These are phyloP conservation scores for Saccharomyces hybrid DNA, from an alignment of 1,139 yeast genomes.

Conservation along the genomic window DNA sequence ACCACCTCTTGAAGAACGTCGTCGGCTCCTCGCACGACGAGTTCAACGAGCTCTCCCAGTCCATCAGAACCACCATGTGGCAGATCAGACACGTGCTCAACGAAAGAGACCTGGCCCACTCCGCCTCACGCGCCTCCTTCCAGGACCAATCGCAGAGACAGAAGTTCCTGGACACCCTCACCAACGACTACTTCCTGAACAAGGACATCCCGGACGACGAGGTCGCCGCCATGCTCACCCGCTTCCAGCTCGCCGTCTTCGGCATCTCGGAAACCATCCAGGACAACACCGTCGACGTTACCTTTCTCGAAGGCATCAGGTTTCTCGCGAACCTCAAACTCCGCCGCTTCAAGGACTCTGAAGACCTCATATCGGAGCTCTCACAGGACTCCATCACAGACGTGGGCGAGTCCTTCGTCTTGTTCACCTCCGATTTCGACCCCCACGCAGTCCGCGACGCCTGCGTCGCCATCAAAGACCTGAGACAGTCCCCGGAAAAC, in stretches of 20 bases:
- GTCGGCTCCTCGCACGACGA: constrained; percentile 34
- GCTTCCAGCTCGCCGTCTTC: constrained; percentile 73
- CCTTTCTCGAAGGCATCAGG: constrained; percentile 60
- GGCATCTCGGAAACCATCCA: constrained; percentile 58
- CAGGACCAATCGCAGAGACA: constrained; percentile 32
- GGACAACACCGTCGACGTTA: constrained; percentile 47
- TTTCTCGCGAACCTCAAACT: constrained; percentile 61
- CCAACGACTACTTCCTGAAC: constrained; percentile 44
- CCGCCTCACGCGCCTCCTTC: constrained; percentile 46
- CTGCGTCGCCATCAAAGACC: constrained; percentile 42
- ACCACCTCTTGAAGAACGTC: constrained; percentile 40
- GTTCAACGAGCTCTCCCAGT: constrained; percentile 37
- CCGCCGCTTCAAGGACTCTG: constrained; percentile 37
- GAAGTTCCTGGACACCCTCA: not conserved
- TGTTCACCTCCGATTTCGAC: constrained; percentile 41
- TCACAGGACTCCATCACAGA: constrained; percentile 31
- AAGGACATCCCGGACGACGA: constrained; percentile 52
- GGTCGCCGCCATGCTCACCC: constrained; percentile 56
- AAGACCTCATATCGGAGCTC: constrained; percentile 20
- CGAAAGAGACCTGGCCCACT: constrained; percentile 71
- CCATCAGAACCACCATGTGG: constrained; percentile 54
- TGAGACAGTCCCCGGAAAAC: constrained; percentile 26
- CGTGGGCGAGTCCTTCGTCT: constrained; percentile 44
- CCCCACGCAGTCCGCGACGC: constrained; percentile 46
- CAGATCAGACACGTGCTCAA: constrained; percentile 78